phyloP scores from a whole-genome alignment of 306 rosid species.

The Corylus americana region DNA sequence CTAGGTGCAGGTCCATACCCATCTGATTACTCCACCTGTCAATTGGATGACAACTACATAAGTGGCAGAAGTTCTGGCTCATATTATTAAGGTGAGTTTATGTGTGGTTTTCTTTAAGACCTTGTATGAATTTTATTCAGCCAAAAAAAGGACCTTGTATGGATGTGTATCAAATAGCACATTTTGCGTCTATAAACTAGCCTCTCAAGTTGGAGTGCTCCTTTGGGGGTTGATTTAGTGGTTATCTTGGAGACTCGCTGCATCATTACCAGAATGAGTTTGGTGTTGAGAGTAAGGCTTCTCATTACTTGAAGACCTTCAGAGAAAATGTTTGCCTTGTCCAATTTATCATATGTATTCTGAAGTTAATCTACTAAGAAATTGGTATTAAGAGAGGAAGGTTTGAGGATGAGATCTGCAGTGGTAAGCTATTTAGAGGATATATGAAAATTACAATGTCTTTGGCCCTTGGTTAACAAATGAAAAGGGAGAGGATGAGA shows the following conservation, averaged over 20 bases:
- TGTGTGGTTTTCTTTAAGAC: neutral
- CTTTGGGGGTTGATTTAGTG: slow-evolving; percentile 11
- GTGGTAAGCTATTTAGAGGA: neutral
- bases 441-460: neutral
- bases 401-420: neutral
- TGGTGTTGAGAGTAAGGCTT: neutral
- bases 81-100: slow-evolving; percentile 10
- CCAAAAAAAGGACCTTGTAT: neutral
- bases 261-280: slow-evolving; percentile 1
- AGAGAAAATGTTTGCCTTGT: neutral
- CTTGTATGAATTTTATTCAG: neutral
- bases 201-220: slow-evolving; percentile 7
- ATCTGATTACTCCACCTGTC: neutral
- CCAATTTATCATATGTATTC: slow-evolving; percentile 1
- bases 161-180: neutral
- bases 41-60: neutral
- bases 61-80: slow-evolving; percentile 14
- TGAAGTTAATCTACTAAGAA: neutral
- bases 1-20: slow-evolving; percentile 5
- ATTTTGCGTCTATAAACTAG: neutral
- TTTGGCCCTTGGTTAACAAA: neutral
- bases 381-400: neutral
- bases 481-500: neutral
- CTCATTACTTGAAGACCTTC: neutral
- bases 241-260: neutral